phyloP scores from a whole-genome alignment of 768 basidiomycete genomes.

The Rhizopogon vesiculosus region DNA sequence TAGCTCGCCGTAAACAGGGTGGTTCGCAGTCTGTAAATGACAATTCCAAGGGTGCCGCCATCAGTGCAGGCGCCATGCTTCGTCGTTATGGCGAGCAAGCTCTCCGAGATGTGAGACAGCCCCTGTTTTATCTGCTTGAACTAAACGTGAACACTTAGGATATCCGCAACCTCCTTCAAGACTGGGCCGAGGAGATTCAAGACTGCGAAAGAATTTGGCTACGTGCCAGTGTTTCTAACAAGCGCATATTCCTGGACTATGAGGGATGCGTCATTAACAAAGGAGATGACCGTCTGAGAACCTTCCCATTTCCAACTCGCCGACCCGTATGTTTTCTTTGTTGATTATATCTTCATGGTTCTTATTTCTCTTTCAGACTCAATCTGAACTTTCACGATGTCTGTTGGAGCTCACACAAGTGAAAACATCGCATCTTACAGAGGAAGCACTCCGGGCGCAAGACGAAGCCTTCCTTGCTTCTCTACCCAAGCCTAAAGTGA shows the following conservation, averaged over 20 bases:
- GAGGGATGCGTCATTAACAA: conserved; percentile 74
- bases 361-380: conserved; percentile 51
- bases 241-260: conserved; percentile 87
- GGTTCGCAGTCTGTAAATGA: conserved; percentile 92
- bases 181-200: conserved; percentile 86
- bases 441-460: conserved; percentile 75
- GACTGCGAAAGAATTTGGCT: conserved; percentile 91
- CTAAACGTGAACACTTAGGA: conserved; percentile 46
- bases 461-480: conserved; percentile 90
- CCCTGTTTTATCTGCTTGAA: neutral
- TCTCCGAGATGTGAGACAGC: conserved; percentile 69
- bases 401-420: conserved; percentile 79
- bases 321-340: conserved; percentile 68
- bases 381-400: conserved; percentile 84
- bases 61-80: conserved; percentile 90
- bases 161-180: conserved; percentile 74
- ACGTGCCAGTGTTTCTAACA: conserved; percentile 82
- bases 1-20: conserved; percentile 96
- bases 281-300: conserved; percentile 77
- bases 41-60: conserved; percentile 87
- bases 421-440: conserved; percentile 84
- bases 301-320: conserved; percentile 94
- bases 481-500: conserved; percentile 72
- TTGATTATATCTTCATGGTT: neutral
- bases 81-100: conserved; percentile 95